Conservation (phyloP, 108 stramenopile species). For the Mediolabrus comicus region DNA sequence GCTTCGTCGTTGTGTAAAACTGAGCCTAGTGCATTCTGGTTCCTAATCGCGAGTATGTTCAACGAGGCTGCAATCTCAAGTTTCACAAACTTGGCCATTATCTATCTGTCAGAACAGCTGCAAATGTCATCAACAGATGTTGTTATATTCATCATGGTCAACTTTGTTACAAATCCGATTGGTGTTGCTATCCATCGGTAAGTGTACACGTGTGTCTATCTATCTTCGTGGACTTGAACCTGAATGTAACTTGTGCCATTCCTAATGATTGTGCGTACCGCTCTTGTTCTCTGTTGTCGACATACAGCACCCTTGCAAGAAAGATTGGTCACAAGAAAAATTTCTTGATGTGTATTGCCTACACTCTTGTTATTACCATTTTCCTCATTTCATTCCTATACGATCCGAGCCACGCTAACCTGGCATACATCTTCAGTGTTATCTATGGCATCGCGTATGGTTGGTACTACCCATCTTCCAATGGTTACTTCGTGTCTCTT, state of each 20-base stretch:
- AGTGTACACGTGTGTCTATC: neutral
- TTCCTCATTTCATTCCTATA: conserved; percentile 16
- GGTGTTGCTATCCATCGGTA: conserved; percentile 13
- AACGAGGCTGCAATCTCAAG: conserved; percentile 6
- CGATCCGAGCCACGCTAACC: conserved; percentile 12
- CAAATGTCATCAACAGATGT: conserved; percentile 18
- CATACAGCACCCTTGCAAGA: conserved; percentile 4
- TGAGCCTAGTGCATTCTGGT: conserved; percentile 17
- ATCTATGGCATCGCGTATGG: conserved; percentile 36
- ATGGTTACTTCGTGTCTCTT: conserved; percentile 18
- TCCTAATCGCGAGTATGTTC: conserved; percentile 12
- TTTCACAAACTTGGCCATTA: conserved; percentile 26
- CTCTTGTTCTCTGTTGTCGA: neutral
- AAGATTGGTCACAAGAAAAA: conserved; percentile 29
- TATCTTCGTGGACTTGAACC: neutral
- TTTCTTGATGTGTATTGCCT: conserved; percentile 17
- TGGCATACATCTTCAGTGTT: conserved; percentile 25
- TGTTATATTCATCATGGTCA: conserved; percentile 25
- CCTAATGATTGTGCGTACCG: neutral
- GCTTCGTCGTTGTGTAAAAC: conserved; percentile 10
- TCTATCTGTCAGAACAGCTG: conserved; percentile 17
- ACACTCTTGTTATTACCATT: conserved; percentile 7
- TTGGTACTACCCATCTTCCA: conserved; percentile 40
- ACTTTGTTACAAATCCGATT: conserved; percentile 16
- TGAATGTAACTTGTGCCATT: too few species aligned